Conservation (phyloP, 352 stramenopile genomes). For the Phytophthora capsici region DNA sequence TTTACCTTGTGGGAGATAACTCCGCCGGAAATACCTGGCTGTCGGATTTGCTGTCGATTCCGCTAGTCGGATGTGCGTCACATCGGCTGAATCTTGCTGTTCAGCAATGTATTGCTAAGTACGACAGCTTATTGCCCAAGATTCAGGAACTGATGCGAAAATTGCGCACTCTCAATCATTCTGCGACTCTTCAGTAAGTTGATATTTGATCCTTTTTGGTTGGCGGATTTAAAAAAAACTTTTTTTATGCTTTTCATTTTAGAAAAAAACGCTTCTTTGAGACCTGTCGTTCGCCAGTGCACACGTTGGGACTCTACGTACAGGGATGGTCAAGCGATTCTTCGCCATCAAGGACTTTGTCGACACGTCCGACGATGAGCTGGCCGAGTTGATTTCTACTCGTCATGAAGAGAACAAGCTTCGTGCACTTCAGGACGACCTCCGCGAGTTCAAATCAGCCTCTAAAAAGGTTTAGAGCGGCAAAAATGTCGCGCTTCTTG, state of each 20-base stretch:
- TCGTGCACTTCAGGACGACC: background rate
- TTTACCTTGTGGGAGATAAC: background rate
- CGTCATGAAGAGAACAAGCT: background rate
- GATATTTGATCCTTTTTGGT: background rate
- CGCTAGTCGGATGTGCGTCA: background rate
- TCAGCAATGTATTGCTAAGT: background rate
- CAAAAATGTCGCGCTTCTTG: constrained; percentile 1
- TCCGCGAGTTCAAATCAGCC: background rate
- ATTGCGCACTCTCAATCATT: background rate
- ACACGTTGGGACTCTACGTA: background rate
- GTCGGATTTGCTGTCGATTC: background rate
- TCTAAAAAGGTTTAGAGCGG: constrained; percentile 7
- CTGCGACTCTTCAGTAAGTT: background rate
- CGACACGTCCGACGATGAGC: background rate
- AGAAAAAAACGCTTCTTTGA: constrained; percentile 5
- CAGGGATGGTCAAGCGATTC: constrained; percentile 4
- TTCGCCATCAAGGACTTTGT: background rate
- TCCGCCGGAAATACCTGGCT: constrained; percentile 4
- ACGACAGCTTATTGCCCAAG: background rate
- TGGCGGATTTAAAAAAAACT: background rate
- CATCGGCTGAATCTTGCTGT: constrained; percentile 7
- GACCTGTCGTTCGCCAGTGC: background rate
- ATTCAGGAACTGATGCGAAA: constrained; percentile 5
- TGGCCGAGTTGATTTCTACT: background rate
- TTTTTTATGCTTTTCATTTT: constrained; percentile 5